Evolutionary conservation across 129 eudicot species (phyloP), one percentile per base, ranked within the genome.

Genomic region (Centella asiatica): DNA sequence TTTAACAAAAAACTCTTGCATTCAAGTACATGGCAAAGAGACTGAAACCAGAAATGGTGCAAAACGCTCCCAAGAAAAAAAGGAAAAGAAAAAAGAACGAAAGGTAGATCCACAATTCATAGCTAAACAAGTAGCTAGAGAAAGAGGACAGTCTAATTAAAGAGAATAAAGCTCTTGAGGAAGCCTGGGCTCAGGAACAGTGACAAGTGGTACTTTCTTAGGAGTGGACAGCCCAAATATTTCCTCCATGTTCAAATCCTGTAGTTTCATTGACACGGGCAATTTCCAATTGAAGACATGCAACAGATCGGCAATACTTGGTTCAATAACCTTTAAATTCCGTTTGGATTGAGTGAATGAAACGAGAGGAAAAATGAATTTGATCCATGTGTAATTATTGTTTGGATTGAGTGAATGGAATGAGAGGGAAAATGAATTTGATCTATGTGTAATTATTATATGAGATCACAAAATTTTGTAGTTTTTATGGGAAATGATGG

Each of bases 271-370:
- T 14, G 62, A 27, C 18, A 42, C 25, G 1, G 84, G 79, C 54
- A 82, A 51, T 29, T 72, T 82, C 88, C 84, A 82, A 10, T 47
- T 31, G 46, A 74, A 82, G 29, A 84, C 88, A 28, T 82, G 87
- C n/a, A 81, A 37, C 32, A 81, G 52, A 60, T 81, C 78, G n/a
- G 83, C 87, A 76, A 81, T 42, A 17, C 76, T 78, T 23, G 79
- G 50, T 66, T 82, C 74, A 18, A 82, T 78, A 50, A 82, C 77
- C 26, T 82, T 82, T 4, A 75, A 32, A n/a, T n/a, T n/a, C n/a
- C n/a, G n/a, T n/a, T n/a, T n/a, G n/a, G n/a, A n/a, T n/a, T n/a
- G n/a, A n/a, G n/a, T n/a, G n/a, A n/a, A n/a, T n/a, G n/a, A n/a
- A n/a, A n/a, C n/a, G n/a, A n/a, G n/a, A n/a, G n/a, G n/a, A n/a